A percentile compares a stretch with the other conserved stretches of the same genome.
Conservation (phyloP, 116 monocot genomes). For the Papilionanthe hybrid region DNA sequence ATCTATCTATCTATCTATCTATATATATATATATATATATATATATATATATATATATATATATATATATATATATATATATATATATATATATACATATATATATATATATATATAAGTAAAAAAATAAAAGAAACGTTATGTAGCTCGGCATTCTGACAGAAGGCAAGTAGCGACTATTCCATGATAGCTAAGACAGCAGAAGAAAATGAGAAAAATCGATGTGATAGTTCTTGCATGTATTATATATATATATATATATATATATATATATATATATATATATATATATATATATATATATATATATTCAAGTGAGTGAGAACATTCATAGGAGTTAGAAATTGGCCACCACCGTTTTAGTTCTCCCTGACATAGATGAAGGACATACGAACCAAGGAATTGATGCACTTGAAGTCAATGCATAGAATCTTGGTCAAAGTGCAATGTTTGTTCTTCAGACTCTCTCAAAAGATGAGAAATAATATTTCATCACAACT, state of each 20-base stretch:
- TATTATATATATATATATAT: no score
- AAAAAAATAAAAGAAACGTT: no score
- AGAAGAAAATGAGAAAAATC: not conserved
- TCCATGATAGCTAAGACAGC: not conserved
- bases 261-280: no score
- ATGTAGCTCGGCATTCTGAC: not conserved
- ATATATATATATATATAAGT: no score
- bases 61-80: no score
- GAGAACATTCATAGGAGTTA: not conserved
- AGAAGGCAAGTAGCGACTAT: not conserved
- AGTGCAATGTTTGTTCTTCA: conserved; percentile 6
- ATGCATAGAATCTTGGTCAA: conserved; percentile 9
- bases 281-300: not conserved
- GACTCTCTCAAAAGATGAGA: conserved; percentile 10
- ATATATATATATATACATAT: no score
- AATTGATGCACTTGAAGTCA: not conserved
- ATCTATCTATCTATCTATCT: no score
- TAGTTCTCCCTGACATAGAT: not conserved
- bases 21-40: no score
- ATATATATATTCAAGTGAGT: no score
- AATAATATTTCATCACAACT: conserved; percentile 6
- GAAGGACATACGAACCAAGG: not conserved
- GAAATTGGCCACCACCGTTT: not conserved
- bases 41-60: no score
- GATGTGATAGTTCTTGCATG: not conserved